Evolutionary conservation across 495 filamentous ascomycete genomes (phyloP), one percentile per base, ranked within the genome.

Genomic region (Podospora fimiseda): DNA sequence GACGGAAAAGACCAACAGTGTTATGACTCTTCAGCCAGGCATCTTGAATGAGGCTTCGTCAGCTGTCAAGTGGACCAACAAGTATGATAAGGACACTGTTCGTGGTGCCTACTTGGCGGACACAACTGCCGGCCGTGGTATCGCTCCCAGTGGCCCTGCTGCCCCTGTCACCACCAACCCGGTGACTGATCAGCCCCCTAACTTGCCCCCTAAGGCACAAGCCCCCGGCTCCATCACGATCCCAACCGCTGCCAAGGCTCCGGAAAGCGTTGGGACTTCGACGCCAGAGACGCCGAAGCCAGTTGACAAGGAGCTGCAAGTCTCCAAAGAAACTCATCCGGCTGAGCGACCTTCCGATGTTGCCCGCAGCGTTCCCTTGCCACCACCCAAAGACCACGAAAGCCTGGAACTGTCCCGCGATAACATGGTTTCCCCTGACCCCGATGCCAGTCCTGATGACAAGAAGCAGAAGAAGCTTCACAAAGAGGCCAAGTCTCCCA

Each of bases 31-130:
- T 38, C 90, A 95, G 63, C 86, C 91, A 8, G 79, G 81, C 33
- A 87, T 97, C 47, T 70, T 95, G 61, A 92, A 77, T 50, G 93
- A 93, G 61, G 94, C 90, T 15, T 90, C 85, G 14, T 85, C 90
- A 20, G 93, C 93, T 9, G 86, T 98, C 84, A 92, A 96, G 66
- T 98, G 93, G 93, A 88, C 92, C 9, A 89, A 77, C 63, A 84
- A 84, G 51, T 93, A 90, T 58, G 92, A 98, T 62, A 90, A 90
- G 67, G 82, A 93, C 61, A 78, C 83, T 2, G 86, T 93, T 52
- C 77, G 89, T 14, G 81, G 84, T 42, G 83, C 86, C 18, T 97
- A 96, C 70, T 76, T 97, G 9, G 82, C 79, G 11, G 77, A 94
- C 61, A 69, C 67, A 21, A 82, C 77, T 55, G 82, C 84, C 18